Base-by-base conservation (phyloP, 1,284 basidiomycete species). In the Abortiporus biennis region DNA sequence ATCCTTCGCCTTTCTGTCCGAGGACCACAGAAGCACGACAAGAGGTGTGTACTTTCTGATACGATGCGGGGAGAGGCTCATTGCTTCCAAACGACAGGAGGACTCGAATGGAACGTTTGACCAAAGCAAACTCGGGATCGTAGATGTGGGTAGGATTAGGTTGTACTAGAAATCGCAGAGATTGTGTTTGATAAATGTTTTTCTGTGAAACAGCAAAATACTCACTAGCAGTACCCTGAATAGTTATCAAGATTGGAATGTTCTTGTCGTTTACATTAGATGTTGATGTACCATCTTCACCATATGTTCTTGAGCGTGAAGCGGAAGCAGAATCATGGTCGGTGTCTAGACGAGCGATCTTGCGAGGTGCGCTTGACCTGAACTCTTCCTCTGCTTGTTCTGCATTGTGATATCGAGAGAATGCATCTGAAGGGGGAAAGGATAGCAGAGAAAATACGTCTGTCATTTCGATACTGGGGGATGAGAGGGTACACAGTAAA, bases 321-420 rank as follows among this genome's bases (percentile, higher is more conserved):
- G 53, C 53, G 51, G 55, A 62, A 39, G 78, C 74, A 57, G 80
- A 76, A 55, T 85, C 79, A 61, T 73, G 75, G 64, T 79, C 76
- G 53, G 64, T 64, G 50, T 72, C 71, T 59, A 81, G 65, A 52
- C 80, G 78, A 52, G 77, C 70, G 48, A 74, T 74, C 69, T 86
- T 86, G 62, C 71, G 73, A 50, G 74, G 74, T 65, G 74, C 76
- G n/a, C n/a, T n/a, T 63, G 74, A 74, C 56, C 66, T 71, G 54
- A 67, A 71, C 63, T 68, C 69, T 47, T 50, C 30, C 39, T 67
- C 63, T 31, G 70, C 65, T 36, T 63, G 43, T 27, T 62, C 53
- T 38, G 30, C 9, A 31, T 29, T 13, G 8, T 42, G 20, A 63
- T 62, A 16, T 64, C 49, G 23, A 56, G 67, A 27, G 36, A 84